phyloP scores from a whole-genome alignment of 2,329 filamentous ascomycete species.

The Ophiostoma novo-ulmi region DNA sequence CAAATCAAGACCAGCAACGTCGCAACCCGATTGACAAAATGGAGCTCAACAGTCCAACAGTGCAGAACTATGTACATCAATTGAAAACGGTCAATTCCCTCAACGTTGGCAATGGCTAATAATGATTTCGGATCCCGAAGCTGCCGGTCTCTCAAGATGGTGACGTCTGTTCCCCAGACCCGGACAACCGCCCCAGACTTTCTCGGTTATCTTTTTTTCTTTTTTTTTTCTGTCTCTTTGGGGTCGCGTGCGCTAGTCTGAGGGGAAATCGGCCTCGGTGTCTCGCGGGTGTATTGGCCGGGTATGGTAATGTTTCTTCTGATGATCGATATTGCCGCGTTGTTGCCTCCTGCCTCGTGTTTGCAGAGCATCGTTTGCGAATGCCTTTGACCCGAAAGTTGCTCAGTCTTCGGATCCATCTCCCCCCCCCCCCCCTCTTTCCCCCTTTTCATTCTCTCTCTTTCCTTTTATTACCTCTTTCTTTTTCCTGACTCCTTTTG shows the following conservation, averaged over 20 bases:
- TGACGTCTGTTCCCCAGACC: conserved; percentile 4
- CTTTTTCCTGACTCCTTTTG: conserved; percentile 14
- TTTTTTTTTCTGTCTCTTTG: neutral
- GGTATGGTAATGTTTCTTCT: neutral
- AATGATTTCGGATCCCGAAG: neutral
- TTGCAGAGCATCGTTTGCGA: neutral
- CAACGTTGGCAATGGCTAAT: neutral
- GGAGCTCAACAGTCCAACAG: neutral
- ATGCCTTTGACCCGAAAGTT: conserved; percentile 13
- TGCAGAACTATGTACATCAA: neutral
- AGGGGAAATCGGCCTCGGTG: neutral
- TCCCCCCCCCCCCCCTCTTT: neutral
- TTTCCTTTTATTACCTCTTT: conserved; percentile 13
- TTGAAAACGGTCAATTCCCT: neutral
- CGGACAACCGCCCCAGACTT: neutral
- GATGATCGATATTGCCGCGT: neutral
- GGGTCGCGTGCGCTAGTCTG: conserved; percentile 22
- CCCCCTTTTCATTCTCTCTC: neutral
- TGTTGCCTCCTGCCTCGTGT: neutral
- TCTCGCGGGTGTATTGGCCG: neutral
- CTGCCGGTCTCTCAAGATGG: conserved; percentile 2
- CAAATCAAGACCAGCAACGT: neutral
- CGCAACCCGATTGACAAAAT: neutral
- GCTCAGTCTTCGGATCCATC: conserved; percentile 12
- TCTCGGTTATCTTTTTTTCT: neutral